A percentile compares a stretch with the other conserved stretches of the same genome.
phyloP scores from a whole-genome alignment of 192 early-diverging fungal species.

The Oehlia diaphana region DNA sequence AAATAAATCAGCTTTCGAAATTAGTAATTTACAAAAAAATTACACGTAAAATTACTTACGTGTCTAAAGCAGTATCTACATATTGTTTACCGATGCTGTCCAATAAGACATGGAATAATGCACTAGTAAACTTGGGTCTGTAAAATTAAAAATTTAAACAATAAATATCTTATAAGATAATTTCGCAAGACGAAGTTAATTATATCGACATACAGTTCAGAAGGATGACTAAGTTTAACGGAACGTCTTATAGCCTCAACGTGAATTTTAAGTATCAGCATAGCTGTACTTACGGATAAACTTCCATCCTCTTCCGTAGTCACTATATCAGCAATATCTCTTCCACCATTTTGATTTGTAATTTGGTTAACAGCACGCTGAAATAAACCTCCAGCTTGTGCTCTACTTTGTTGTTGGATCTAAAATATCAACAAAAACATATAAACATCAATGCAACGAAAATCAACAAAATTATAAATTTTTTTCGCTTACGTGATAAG shows the following conservation, averaged over 20 bases:
- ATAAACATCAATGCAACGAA: not conserved
- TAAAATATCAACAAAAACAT: not conserved
- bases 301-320: constrained; percentile 40
- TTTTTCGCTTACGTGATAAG: constrained; percentile 37
- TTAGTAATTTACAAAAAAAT: not conserved
- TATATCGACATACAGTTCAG: constrained; percentile 53
- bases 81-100: constrained; percentile 82
- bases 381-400: not conserved
- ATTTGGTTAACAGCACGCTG: constrained; percentile 30
- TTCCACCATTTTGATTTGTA: not conserved
- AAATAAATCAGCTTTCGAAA: not conserved
- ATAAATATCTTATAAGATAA: not conserved
- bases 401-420: constrained; percentile 16
- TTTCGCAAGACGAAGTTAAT: not conserved
- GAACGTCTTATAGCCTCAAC: constrained; percentile 78
- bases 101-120: constrained; percentile 73
- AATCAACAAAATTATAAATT: not conserved
- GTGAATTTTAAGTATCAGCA: constrained; percentile 69
- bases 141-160: not conserved
- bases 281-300: constrained; percentile 45
- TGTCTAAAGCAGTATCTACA: constrained; percentile 79
- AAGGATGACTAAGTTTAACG: constrained; percentile 68
- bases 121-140: constrained; percentile 60
- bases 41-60: constrained; percentile 41
- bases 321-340: constrained; percentile 24